These are phyloP conservation scores for Colletotrichum shisoi DNA, from an alignment of 2,329 filamentous ascomycete genomes.

Conservation along the genomic window DNA sequence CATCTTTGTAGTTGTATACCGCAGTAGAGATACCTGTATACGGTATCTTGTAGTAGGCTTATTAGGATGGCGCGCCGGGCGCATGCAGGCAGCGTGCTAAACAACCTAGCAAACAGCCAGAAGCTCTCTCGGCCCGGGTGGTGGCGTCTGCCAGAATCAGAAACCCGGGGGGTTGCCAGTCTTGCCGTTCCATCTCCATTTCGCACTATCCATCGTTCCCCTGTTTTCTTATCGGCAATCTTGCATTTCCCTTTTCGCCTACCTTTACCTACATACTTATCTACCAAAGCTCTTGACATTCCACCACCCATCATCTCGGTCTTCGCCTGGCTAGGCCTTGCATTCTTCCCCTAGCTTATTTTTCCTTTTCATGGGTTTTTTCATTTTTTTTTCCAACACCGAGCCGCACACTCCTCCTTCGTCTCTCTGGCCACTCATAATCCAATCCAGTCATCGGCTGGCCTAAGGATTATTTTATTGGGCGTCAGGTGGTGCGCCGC, in stretches of 20 bases:
- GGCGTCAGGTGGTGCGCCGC: conserved; percentile 20
- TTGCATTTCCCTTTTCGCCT: conserved; percentile 17
- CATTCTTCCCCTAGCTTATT: conserved; percentile 20
- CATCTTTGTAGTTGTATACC: neutral
- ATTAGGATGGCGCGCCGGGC: neutral
- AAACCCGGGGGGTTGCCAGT: neutral
- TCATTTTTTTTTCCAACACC: neutral
- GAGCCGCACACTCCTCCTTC: neutral
- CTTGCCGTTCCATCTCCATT: conserved; percentile 3
- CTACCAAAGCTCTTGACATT: conserved; percentile 5
- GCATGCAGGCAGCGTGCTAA: conserved; percentile 12
- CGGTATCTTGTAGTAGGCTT: too few species aligned
- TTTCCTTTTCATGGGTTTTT: neutral
- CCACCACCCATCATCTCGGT: conserved; percentile 2
- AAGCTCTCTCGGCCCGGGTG: conserved; percentile 10
- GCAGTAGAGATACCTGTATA: too few species aligned
- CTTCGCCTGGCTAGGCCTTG: conserved; percentile 13
- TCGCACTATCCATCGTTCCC: neutral
- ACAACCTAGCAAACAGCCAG: conserved; percentile 5
- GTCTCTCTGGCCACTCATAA: conserved; percentile 2
- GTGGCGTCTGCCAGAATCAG: conserved; percentile 21
- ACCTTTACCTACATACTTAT: neutral
- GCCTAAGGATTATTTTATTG: conserved; percentile 6
- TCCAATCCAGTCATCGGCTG: conserved; percentile 5
- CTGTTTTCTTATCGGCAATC: neutral